Conservation (phyloP, 345 rosid genomes). For the Litchi chinensis region DNA sequence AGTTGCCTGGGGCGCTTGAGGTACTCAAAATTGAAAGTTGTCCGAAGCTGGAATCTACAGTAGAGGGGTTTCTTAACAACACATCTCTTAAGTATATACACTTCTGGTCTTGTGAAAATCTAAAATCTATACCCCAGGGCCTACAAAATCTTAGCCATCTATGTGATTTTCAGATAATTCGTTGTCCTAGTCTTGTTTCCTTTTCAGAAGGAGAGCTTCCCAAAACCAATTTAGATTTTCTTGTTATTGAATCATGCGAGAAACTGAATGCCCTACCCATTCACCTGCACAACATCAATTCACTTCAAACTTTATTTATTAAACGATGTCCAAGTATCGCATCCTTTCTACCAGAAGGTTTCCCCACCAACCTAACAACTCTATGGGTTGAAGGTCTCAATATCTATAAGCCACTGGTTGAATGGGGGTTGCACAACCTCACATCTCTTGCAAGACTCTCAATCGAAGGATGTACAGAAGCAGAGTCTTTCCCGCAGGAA, state of each 20-base stretch:
- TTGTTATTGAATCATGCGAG: background rate
- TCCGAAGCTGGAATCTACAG: constrained; percentile 7
- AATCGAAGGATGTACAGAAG: background rate
- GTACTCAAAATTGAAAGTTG: background rate
- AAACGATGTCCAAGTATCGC: background rate
- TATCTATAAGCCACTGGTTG: background rate
- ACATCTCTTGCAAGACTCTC: background rate
- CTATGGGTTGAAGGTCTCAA: background rate
- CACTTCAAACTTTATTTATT: background rate
- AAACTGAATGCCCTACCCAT: background rate
- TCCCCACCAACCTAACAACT: background rate
- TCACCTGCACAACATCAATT: background rate
- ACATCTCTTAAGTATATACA: background rate
- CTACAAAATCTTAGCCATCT: background rate
- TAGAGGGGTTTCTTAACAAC: background rate
- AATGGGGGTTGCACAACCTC: constrained; percentile 3
- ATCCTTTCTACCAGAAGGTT: background rate
- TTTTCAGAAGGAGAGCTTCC: constrained; percentile 1
- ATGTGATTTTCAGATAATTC: background rate
- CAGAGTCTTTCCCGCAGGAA: constrained; percentile 17
- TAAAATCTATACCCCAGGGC: too few relatives aligned
- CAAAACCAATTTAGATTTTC: background rate
- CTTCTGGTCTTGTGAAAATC: background rate
- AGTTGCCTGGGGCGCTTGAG: background rate
- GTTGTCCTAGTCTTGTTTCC: background rate